Conservation (phyloP, 495 filamentous ascomycete genomes). For the Penicillium lividum region DNA sequence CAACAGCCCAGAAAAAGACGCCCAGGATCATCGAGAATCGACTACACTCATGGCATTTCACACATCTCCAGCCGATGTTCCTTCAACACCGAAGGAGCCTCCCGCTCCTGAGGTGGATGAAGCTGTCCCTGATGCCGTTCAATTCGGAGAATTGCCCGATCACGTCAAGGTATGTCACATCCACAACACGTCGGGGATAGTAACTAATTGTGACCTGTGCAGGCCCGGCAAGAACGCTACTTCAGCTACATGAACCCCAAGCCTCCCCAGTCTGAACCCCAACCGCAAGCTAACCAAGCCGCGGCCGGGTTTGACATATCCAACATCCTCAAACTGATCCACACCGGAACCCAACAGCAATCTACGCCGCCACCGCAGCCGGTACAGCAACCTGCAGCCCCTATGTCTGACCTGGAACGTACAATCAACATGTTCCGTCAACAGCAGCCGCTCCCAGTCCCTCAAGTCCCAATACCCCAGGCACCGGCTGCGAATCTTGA, state of each 20-base stretch:
- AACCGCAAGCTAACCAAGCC: slow-evolving; percentile 24
- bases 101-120: slow-evolving; percentile 44
- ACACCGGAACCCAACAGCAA: slow-evolving; percentile 35
- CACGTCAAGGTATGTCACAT: slow-evolving; percentile 43
- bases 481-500: slow-evolving; percentile 23
- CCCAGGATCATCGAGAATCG: slow-evolving; percentile 70
- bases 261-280: slow-evolving; percentile 27
- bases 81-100: slow-evolving; percentile 75
- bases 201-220: slow-evolving; percentile 10
- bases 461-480: slow-evolving; percentile 22
- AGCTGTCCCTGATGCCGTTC: slow-evolving; percentile 29
- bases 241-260: slow-evolving; percentile 42
- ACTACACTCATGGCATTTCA: slow-evolving; percentile 86
- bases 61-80: slow-evolving; percentile 70
- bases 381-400: slow-evolving; percentile 24
- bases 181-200: background rate
- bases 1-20: slow-evolving; percentile 63
- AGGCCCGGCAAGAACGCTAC: slow-evolving; percentile 51
- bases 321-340: slow-evolving; percentile 50
- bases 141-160: slow-evolving; percentile 53
- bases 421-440: slow-evolving; percentile 49
- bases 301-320: slow-evolving; percentile 45
- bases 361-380: slow-evolving; percentile 31
- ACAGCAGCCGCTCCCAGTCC: slow-evolving; percentile 37
- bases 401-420: slow-evolving; percentile 40